These are phyloP conservation scores for Eragrostis tef DNA, from an alignment of 202 grass and related monocot genomes.

Conservation along the genomic window DNA sequence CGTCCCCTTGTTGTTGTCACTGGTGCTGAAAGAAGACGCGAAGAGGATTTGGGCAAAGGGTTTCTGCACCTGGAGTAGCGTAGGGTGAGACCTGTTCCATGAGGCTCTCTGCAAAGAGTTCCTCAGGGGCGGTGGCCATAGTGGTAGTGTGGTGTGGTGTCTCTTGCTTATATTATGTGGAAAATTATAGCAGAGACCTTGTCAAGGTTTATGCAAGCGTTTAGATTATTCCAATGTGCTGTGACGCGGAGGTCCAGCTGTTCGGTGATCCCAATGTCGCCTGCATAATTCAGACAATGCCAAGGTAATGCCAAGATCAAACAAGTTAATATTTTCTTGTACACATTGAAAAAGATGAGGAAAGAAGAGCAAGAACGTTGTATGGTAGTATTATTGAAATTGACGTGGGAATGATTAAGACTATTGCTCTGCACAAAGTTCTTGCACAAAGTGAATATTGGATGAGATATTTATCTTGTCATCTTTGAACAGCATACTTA, in stretches of 20 bases:
- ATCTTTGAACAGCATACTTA: too few species aligned
- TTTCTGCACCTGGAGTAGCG: conserved; percentile 38
- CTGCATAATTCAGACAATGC: not conserved
- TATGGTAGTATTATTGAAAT: too few species aligned
- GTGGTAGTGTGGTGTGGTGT: not conserved
- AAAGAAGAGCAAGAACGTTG: too few species aligned
- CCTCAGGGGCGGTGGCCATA: conserved; percentile 41
- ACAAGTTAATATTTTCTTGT: too few species aligned
- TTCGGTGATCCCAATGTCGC: not conserved
- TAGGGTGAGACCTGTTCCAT: not conserved
- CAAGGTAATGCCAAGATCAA: too few species aligned
- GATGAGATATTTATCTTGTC: too few species aligned
- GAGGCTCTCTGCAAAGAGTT: conserved; percentile 37
- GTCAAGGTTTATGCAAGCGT: not conserved
- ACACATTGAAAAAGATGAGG: too few species aligned
- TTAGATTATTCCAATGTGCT: not conserved
- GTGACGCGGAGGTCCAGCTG: not conserved
- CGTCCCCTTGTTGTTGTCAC: not conserved
- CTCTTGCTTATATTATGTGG: not conserved
- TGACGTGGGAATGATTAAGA: too few species aligned
- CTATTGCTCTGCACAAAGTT: too few species aligned
- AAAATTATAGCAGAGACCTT: not conserved
- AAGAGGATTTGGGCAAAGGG: conserved; percentile 52
- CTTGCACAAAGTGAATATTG: too few species aligned
- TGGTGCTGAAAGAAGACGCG: not conserved